These are phyloP conservation scores for Boletus semigastroideus DNA, from an alignment of 1,284 basidiomycete species.

Conservation along the genomic window DNA sequence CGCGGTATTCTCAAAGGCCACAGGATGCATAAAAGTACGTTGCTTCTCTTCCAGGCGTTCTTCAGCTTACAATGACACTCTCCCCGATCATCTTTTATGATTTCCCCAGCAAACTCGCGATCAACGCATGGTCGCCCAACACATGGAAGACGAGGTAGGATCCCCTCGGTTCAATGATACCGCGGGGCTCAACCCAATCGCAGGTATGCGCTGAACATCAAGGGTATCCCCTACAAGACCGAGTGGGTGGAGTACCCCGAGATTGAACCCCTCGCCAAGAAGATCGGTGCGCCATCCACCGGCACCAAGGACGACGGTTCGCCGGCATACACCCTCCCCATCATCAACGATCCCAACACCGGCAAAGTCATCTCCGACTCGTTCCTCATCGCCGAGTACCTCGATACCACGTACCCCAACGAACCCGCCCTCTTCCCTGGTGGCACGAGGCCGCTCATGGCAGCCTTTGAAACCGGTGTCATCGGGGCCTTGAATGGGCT, in stretches of 20 bases:
- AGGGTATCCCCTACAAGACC: slow-evolving; percentile 39
- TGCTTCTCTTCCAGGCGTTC: background rate
- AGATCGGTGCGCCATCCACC: slow-evolving; percentile 34
- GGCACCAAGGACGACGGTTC: slow-evolving; percentile 26
- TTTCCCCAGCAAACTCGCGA: slow-evolving; percentile 24
- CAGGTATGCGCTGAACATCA: slow-evolving; percentile 41
- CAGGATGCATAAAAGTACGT: slow-evolving; percentile 17
- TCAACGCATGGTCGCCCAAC: slow-evolving; percentile 33
- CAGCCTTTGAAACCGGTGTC: slow-evolving; percentile 24
- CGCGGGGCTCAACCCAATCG: background rate
- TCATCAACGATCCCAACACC: slow-evolving; percentile 36
- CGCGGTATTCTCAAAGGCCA: background rate
- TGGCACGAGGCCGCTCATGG: slow-evolving; percentile 24
- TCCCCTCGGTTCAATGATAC: background rate
- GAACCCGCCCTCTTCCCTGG: slow-evolving; percentile 28
- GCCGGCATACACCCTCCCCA: slow-evolving; percentile 39
- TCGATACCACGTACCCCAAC: slow-evolving; percentile 37
- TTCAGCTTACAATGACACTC: slow-evolving; percentile 14
- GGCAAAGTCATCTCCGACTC: slow-evolving; percentile 35
- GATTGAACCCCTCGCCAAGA: slow-evolving; percentile 32
- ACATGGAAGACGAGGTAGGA: slow-evolving; percentile 30
- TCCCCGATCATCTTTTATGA: slow-evolving; percentile 31
- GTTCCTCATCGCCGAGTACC: slow-evolving; percentile 38
- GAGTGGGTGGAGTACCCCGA: slow-evolving; percentile 41
- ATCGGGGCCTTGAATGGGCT: slow-evolving; percentile 8